Evolutionary conservation across 2,329 filamentous ascomycete genomes (phyloP), one percentile per base, ranked within the genome.

Genomic region (Tolypocladium amazonense): DNA sequence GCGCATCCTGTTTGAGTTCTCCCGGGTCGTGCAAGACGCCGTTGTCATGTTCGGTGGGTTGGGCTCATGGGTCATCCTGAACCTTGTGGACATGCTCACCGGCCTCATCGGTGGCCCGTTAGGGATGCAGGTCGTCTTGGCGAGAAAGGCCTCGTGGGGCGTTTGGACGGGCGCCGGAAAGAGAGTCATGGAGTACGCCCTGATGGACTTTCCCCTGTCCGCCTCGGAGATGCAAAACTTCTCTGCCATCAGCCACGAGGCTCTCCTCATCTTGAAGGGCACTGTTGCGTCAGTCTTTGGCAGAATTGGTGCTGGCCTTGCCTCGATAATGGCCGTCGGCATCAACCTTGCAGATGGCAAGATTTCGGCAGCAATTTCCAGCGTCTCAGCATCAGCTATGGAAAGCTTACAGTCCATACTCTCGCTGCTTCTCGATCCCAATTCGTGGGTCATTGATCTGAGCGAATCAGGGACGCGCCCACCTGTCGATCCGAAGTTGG

Each of bases 11-110:
- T 89, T 92, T 52, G 83, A 85, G 59, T 71, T 87, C 47, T 88
- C 89, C n/a, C 92, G 92, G 67, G 79, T 96, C 53, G 72, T 92
- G 37, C 88, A 96, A 62, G 93, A 97, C 69, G 75, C 84, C 5
- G 80, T 81, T 3, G 80, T 94, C n/a, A 81, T 89, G 45, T 68
- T 84, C 38, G 76, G 85, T 25, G 89, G 88, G 2, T 76, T 81
- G 4, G 70, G 77, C 1, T 83, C 75, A 2, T 81, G 73, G 64
- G 70, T 73, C 33, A 61, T 70, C 7, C 65, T 80, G 43, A 75
- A 77, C 60, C 52, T 77, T 2, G 41, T 76, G 20, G 73, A 77
- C 54, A 71, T 73, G 55, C 66, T 76, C 45, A 70, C 74, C 8
- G 60, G 72, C 33, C 52, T 75, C 25, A 58, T 76, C 33, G 67